Base-by-base conservation (phyloP, 2,329 filamentous ascomycete genomes). In the Ceratocystis lukuohia region DNA sequence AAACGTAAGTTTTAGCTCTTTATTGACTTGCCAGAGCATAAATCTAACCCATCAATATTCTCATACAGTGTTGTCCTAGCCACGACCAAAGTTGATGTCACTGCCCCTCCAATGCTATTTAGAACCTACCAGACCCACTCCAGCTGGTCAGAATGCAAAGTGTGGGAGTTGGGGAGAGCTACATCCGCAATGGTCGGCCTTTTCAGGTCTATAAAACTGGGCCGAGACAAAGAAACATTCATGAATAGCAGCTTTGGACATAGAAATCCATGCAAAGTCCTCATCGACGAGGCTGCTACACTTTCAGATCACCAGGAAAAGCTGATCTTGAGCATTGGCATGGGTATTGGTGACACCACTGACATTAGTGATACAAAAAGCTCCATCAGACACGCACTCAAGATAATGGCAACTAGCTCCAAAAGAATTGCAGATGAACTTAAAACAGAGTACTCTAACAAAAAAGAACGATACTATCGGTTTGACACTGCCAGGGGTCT, bases 111-210 rank as follows among this genome's bases (percentile, higher is more conserved):
- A 0, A 72, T 69, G 0, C 69, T 73, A 1, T 71, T 74, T 48
- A 71, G 56, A 48, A 73, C 71, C 3, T 73, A 72, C 61, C 71
- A 72, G 50, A 70, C 61, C n/a, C 68, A 69, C 2, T 44, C 65
- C 12, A 62, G 22, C 41, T 69, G 71, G 41, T 12, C 69, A 12
- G 61, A 56, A 44, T 74, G 71, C 64, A 68, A 69, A 1, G 72
- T 75, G 5, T 74, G 72, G 72, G 57, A 75, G 37, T 68, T 72
- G 1, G 74, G 71, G 8, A 70, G 72, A 1, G 72, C 72, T 1
- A 73, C 71, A n/a, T 73, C 71, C 1, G 72, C 72, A 1, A 71
- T 72, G 2, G 69, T 71, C 0, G 70, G 71, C 0, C 73, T 73
- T 64, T 75, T 75, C 68, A 71, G 73, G 50, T 68, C 73, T 3